A percentile compares a stretch with the other conserved stretches of the same genome.
Conservation (phyloP, 805 yeast genomes). For the Barnettozyma sucrosica region DNA sequence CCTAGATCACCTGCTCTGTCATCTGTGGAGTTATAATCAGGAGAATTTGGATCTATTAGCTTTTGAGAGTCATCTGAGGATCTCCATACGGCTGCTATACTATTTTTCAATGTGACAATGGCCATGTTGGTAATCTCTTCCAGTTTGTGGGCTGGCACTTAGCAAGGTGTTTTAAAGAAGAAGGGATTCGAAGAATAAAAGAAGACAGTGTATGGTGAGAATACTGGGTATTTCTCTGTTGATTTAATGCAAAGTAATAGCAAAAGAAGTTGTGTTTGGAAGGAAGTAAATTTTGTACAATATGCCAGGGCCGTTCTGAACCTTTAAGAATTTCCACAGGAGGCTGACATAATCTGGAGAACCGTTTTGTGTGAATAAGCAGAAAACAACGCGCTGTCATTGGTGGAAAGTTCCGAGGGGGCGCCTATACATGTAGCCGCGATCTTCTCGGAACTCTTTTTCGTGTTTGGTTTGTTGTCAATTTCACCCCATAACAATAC, state of each 20-base stretch:
- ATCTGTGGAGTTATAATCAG: slow-evolving; percentile 14
- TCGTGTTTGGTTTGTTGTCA: neutral
- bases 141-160: neutral
- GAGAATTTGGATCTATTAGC: slow-evolving; percentile 11
- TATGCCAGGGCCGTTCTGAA: neutral
- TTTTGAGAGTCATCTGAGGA: slow-evolving; percentile 2
- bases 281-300: neutral
- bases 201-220: neutral
- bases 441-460: neutral
- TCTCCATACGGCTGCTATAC: slow-evolving; percentile 16
- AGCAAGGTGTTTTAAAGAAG: neutral
- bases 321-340: neutral
- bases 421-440: neutral
- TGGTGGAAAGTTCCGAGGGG: slow-evolving; percentile 1
- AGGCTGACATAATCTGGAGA: neutral
- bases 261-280: neutral
- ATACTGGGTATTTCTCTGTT: neutral
- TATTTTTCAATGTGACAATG: slow-evolving; percentile 24
- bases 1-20: slow-evolving; percentile 14
- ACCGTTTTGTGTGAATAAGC: slow-evolving; percentile 5
- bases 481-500: neutral
- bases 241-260: neutral
- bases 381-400: slow-evolving; percentile 1
- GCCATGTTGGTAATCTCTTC: slow-evolving; percentile 14
- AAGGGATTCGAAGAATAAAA: neutral